A percentile compares a stretch with the other conserved stretches of the same genome.
Conservation (phyloP, 768 basidiomycete genomes). For the Amanita phalloides region DNA sequence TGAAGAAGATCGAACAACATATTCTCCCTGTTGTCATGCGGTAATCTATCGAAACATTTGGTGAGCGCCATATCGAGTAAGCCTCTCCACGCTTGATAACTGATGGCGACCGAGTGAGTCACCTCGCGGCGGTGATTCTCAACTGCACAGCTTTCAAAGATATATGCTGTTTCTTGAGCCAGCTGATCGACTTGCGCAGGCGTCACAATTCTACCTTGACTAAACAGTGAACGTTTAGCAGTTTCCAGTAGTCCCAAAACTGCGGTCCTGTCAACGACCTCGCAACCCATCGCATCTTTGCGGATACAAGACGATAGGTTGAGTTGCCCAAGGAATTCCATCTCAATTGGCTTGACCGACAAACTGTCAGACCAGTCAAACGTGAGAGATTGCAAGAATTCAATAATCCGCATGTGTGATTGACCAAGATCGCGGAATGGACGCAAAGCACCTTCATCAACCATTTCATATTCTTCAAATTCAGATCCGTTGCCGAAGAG, state of each 20-base stretch:
- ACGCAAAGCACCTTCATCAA: slow-evolving; percentile 22
- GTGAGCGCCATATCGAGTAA: slow-evolving; percentile 77
- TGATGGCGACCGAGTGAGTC: slow-evolving; percentile 51
- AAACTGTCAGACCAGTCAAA: slow-evolving; percentile 84
- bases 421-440: slow-evolving; percentile 71
- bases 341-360: slow-evolving; percentile 39
- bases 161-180: slow-evolving; percentile 56
- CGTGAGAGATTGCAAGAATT: slow-evolving; percentile 77
- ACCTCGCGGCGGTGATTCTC: slow-evolving; percentile 87
- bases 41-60: slow-evolving; percentile 78
- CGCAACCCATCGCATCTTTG: slow-evolving; percentile 62
- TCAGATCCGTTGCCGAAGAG: slow-evolving; percentile 61
- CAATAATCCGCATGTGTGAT: slow-evolving; percentile 77
- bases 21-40: slow-evolving; percentile 74
- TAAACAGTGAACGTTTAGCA: slow-evolving; percentile 50
- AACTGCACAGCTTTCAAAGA: slow-evolving; percentile 74
- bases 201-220: slow-evolving; percentile 57
- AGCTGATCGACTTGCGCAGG: slow-evolving; percentile 56
- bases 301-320: slow-evolving; percentile 64
- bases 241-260: slow-evolving; percentile 59
- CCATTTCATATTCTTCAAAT: slow-evolving; percentile 33
- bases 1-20: slow-evolving; percentile 87
- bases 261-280: slow-evolving; percentile 68
- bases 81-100: slow-evolving; percentile 79
- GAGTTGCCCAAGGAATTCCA: slow-evolving; percentile 56